A percentile compares a stretch with the other conserved stretches of the same genome.
Conservation (phyloP, 108 stramenopile species). For the Skeletonema grethae region DNA sequence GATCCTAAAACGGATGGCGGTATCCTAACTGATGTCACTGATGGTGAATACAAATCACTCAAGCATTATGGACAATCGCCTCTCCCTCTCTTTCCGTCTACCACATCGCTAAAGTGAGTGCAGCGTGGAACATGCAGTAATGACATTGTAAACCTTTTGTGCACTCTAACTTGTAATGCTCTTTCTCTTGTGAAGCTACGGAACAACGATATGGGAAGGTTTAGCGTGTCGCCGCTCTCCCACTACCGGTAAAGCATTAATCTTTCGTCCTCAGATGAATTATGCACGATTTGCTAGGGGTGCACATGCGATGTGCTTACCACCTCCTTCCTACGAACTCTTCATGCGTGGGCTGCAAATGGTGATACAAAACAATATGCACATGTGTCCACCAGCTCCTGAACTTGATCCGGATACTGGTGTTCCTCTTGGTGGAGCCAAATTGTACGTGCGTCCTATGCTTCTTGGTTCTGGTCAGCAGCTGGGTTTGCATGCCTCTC, state of each 20-base stretch:
- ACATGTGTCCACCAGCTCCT: constrained; percentile 73
- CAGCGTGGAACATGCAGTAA: not conserved
- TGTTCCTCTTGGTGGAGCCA: constrained; percentile 58
- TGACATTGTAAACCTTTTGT: not conserved
- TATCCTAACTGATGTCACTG: constrained; percentile 36
- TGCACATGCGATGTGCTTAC: constrained; percentile 76
- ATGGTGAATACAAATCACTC: constrained; percentile 34
- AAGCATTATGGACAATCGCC: constrained; percentile 57
- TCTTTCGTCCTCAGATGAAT: constrained; percentile 83
- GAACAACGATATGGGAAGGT: constrained; percentile 89
- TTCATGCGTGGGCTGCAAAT: constrained; percentile 76
- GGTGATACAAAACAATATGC: constrained; percentile 61
- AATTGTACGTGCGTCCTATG: constrained; percentile 74
- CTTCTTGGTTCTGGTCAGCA: constrained; percentile 65
- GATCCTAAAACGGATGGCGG: constrained; percentile 60
- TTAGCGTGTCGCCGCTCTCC: constrained; percentile 73
- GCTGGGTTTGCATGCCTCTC: constrained; percentile 73
- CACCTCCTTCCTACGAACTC: constrained; percentile 58
- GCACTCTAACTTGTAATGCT: not conserved
- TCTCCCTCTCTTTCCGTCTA: constrained; percentile 66
- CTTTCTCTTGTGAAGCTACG: constrained; percentile 44
- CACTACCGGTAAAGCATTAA: constrained; percentile 55
- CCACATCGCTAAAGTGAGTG: constrained; percentile 64
- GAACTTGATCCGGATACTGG: constrained; percentile 39
- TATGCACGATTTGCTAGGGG: constrained; percentile 66